Conservation (phyloP, 1,284 basidiomycete genomes). For the Afroboletus lepidellus region DNA sequence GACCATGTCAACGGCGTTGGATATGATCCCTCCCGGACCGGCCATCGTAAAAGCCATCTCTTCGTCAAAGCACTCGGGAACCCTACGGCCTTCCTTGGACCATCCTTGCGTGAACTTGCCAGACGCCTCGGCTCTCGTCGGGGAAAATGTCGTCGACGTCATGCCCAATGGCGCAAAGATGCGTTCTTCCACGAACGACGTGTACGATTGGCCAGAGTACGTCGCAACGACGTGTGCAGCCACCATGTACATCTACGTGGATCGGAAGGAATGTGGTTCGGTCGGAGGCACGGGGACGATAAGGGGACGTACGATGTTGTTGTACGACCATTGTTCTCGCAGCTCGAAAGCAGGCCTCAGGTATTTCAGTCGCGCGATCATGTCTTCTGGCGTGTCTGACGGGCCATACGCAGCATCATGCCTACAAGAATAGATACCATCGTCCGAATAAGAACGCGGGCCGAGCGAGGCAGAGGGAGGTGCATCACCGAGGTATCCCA, state of each 20-base stretch:
- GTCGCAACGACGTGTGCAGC: constrained; percentile 35
- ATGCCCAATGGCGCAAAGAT: constrained; percentile 35
- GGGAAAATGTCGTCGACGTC: constrained; percentile 37
- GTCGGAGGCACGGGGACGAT: background rate
- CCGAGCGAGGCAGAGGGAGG: too few species aligned
- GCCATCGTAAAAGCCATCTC: constrained; percentile 24
- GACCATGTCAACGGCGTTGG: constrained; percentile 38
- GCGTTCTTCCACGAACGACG: constrained; percentile 33
- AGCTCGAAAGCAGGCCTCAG: constrained; percentile 40
- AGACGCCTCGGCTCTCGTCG: constrained; percentile 30
- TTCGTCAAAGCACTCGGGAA: constrained; percentile 31
- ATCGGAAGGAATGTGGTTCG: too few species aligned
- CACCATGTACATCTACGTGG: constrained; percentile 37
- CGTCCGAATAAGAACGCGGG: background rate
- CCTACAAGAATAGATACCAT: too few species aligned
- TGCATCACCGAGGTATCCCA: constrained; percentile 20
- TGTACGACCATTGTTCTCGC: constrained; percentile 42
- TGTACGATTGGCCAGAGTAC: constrained; percentile 35
- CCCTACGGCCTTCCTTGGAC: constrained; percentile 24
- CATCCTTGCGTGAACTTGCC: constrained; percentile 38
- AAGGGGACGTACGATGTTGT: constrained; percentile 35
- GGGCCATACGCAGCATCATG: constrained; percentile 38
- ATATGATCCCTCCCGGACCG: constrained; percentile 38
- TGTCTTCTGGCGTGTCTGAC: constrained; percentile 27
- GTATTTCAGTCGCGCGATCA: constrained; percentile 31